Percentiles rank a stretch among this genome's conserved stretches.
Evolutionary conservation across 2,329 filamentous ascomycete species (phyloP).

Genomic region (Spiromastix sp.): DNA sequence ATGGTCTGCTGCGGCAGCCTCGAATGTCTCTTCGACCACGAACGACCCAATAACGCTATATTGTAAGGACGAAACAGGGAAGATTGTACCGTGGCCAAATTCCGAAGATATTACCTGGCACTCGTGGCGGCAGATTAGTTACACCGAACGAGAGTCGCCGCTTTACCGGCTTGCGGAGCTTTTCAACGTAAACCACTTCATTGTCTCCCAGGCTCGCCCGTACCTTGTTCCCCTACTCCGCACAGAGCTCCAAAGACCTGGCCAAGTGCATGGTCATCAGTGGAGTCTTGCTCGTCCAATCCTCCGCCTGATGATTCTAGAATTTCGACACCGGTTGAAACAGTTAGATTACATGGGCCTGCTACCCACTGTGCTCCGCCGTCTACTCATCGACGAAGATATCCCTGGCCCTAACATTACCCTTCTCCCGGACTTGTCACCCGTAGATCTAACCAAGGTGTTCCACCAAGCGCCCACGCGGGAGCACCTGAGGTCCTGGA

Average conservation of each 20-base stretch:
- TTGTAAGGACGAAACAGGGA: constrained; percentile 65
- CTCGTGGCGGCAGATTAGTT: constrained; percentile 57
- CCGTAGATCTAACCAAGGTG: constrained; percentile 63
- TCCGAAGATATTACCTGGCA: constrained; percentile 50
- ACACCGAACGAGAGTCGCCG: constrained; percentile 56
- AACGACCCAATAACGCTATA: constrained; percentile 60
- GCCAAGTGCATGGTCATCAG: constrained; percentile 49
- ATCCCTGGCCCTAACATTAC: constrained; percentile 70
- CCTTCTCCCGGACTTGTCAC: constrained; percentile 67
- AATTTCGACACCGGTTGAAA: constrained; percentile 68
- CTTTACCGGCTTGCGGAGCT: constrained; percentile 66
- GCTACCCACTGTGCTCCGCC: constrained; percentile 57
- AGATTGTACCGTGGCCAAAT: constrained; percentile 64
- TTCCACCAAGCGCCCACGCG: constrained; percentile 67
- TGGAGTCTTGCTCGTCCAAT: constrained; percentile 46
- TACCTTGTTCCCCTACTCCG: constrained; percentile 80
- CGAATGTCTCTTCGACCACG: constrained; percentile 42
- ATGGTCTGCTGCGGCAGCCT: constrained; percentile 34
- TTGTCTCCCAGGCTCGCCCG: constrained; percentile 82
- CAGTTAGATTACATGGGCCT: constrained; percentile 70
- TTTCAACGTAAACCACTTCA: constrained; percentile 92
- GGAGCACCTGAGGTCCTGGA: constrained; percentile 73
- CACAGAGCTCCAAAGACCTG: constrained; percentile 66
- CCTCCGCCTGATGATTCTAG: constrained; percentile 60
- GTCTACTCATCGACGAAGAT: constrained; percentile 73